Base-by-base conservation (phyloP, 805 yeast genomes). In the Suhomyces emberorum region DNA sequence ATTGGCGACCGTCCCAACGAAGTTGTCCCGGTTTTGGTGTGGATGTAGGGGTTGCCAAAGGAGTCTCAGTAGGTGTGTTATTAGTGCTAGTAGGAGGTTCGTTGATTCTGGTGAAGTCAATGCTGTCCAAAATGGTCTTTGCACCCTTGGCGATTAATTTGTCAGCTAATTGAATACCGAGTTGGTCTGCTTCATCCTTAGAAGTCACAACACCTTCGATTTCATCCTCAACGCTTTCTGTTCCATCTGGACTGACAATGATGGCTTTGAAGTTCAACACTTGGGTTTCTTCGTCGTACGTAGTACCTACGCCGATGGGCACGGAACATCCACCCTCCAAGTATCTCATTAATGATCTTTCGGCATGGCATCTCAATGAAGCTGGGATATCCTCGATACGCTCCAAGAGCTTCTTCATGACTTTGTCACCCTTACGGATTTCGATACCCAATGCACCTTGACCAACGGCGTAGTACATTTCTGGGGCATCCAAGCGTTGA, bases 241-340 rank as follows among this genome's bases (percentile, higher is more conserved):
- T 60, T 9, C 98, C 98, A 57, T 89, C 95, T 7, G 89, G 89
- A 43, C 83, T 77, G 21, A 88, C 83, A 11, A 91, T 95, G 24
- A 84, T 72, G 4, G 85, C 95, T 45, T 77, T 76, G 43, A 89
- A 62, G 4, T 56, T 51, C 37, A 88, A 69, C 7, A 45, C 46
- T 24, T 70, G 61, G 0, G 79, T 69, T 1, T 33, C 47, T 15
- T 58, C 62, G 36, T 74, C 60, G 46, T 74, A 83, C 7, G 52
- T 46, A n/a, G 88, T 71, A 45, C 79, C 74, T 19, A 88, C 96
- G 35, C 98, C 98, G 46, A 93, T 85, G 5, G 98, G 98, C 12
- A 93, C 97, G 1, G 96, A 87, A 63, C 98, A 93, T 7, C 98
- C 98, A 43, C 98, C 98, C 65, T 93, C 98, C 41, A 93, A 72